These are phyloP conservation scores for Alternaria ethzedia DNA, from an alignment of 2,329 filamentous ascomycete genomes.

Conservation along the genomic window DNA sequence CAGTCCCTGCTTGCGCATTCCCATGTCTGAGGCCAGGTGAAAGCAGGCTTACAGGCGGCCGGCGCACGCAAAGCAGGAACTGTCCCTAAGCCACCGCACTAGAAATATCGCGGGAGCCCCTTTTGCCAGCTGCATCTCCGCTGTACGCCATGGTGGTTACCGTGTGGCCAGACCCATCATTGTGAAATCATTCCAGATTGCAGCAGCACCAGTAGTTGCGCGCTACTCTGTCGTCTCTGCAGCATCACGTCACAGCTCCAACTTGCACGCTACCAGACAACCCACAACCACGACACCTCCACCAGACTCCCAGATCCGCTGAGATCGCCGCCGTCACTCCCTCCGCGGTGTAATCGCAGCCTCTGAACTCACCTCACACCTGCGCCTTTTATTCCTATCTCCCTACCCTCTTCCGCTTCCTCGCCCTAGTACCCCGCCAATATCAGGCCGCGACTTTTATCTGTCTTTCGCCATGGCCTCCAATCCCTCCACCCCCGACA, in stretches of 20 bases:
- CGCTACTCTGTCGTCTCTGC: slow-evolving; percentile 23
- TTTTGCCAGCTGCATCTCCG: background rate
- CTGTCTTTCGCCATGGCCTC: slow-evolving; percentile 36
- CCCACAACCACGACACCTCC: slow-evolving; percentile 24
- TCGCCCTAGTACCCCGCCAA: slow-evolving; percentile 24
- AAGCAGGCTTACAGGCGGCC: slow-evolving; percentile 14
- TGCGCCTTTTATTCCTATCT: slow-evolving; percentile 13
- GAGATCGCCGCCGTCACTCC: slow-evolving; percentile 16
- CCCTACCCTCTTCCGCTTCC: slow-evolving; percentile 4
- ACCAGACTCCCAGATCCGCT: slow-evolving; percentile 17
- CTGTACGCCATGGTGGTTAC: slow-evolving; percentile 7
- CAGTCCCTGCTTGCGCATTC: slow-evolving; percentile 7
- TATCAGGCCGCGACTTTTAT: slow-evolving; percentile 13
- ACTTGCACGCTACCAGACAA: slow-evolving; percentile 24
- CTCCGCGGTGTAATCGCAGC: slow-evolving; percentile 21
- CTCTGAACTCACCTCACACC: slow-evolving; percentile 13
- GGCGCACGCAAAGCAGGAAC: slow-evolving; percentile 14
- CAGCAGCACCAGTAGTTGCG: background rate
- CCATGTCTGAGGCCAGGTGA: background rate
- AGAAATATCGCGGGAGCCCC: background rate
- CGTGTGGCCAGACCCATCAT: slow-evolving; percentile 8
- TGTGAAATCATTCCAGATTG: slow-evolving; percentile 24
- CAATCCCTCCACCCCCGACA: slow-evolving; percentile 38
- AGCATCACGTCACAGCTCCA: slow-evolving; percentile 21
- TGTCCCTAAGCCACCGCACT: background rate